Evolutionary conservation across 345 rosid genomes (phyloP), one percentile per base, ranked within the genome.

Genomic region (Linum tenue): DNA sequence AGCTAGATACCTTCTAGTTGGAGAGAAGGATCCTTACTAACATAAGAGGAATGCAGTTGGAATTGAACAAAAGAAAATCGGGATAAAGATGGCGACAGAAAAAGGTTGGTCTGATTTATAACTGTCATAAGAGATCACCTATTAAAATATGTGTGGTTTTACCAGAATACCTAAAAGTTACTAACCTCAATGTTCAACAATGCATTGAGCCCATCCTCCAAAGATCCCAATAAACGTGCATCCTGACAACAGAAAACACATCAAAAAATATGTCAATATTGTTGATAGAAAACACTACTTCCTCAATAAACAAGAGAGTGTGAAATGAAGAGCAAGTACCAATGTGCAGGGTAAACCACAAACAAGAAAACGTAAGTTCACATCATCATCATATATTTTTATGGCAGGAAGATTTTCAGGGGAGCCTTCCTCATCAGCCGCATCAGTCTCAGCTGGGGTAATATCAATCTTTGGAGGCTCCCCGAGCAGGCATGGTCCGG

Each of bases 351-450:
- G 80, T 43, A 78, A 73, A 65, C 96, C 97, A 74, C 99, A 95
- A 73, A 89, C 81, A 79, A 95, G 99, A 78, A 95, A 82, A 75
- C 87, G 83, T 72, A 91, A 81, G 58, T 60, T 83, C 71, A 89
- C 97, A 83, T 91, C 91, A 60, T 91, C 97, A 67, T 95, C 97
- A 68, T 88, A 86, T 80, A 95, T 95, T 78, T 89, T 91, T 72
- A 95, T 79, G 53, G 95, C 81, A 41, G 97, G 94, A 69, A 95
- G 87, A 73, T 69, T 78, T 64, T 80, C 99, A 3, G 75, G 73
- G 75, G 90, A 85, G 69, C 80, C 75, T 64, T 90, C 97, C 70
- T 86, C 99, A 60, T 71, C 97, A 64, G 85, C 78, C 59, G 69
- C 74, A 81, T 84, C 87, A 15, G 69, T 78, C 77, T 81, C 96